These are phyloP conservation scores for Heteromeles arbutifolia DNA, from an alignment of 306 rosid species.

Conservation along the genomic window DNA sequence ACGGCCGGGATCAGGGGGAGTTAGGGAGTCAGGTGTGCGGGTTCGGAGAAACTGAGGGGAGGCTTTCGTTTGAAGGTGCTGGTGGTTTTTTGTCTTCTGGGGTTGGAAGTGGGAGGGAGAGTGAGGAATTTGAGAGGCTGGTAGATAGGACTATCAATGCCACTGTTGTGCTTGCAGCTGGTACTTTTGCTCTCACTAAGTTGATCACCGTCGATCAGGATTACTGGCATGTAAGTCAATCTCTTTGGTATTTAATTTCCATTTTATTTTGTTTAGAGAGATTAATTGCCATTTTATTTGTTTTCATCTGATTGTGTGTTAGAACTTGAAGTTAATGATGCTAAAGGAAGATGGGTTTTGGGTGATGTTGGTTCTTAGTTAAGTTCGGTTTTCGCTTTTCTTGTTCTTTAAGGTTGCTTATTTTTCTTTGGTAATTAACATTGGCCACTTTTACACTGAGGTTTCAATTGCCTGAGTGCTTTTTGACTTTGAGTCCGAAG, in stretches of 20 bases:
- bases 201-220: conserved; percentile 83
- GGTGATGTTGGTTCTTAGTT: not conserved
- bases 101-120: conserved; percentile 25
- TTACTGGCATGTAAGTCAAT: conserved; percentile 88
- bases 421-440: not conserved
- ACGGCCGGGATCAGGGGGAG: conserved; percentile 44
- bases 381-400: not conserved
- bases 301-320: not conserved
- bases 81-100: conserved; percentile 51
- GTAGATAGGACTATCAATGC: conserved; percentile 76
- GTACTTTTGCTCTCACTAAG: conserved; percentile 72
- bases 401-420: not conserved
- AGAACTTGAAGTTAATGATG: not conserved
- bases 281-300: not conserved
- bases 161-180: conserved; percentile 73
- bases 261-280: not conserved
- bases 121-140: conserved; percentile 39
- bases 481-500: not conserved
- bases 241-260: not conserved
- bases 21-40: conserved; percentile 56
- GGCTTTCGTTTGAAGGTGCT: conserved; percentile 61
- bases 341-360: not conserved
- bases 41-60: conserved; percentile 52
- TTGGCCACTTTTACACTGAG: not conserved
- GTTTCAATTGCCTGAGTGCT: not conserved